Evolutionary conservation across 176 grass and related monocot genomes (phyloP).

Genomic region (Urochloa ruziziensis): DNA sequence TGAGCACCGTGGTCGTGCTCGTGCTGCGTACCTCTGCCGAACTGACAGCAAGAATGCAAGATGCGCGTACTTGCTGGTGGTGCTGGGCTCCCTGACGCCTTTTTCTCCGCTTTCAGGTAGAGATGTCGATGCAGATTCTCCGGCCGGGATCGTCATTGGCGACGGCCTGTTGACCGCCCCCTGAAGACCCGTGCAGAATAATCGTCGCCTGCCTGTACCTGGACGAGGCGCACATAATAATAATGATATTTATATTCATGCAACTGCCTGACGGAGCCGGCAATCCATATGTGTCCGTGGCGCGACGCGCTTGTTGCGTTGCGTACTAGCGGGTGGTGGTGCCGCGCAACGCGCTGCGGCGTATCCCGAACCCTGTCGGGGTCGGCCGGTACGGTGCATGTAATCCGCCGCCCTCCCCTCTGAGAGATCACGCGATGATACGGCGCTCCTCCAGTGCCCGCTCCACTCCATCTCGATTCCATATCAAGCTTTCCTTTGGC

Average conservation of each 20-base stretch:
- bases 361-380: constrained; percentile 2
- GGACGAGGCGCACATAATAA: neutral
- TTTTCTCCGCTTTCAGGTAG: constrained; percentile 29
- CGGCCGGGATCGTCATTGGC: neutral
- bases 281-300: constrained; percentile 7
- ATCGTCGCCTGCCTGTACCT: neutral
- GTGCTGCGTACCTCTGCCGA: neutral
- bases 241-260: neutral
- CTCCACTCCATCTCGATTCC: neutral
- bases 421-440: neutral
- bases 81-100: neutral
- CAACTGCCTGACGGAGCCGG: neutral
- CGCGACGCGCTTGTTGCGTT: constrained; percentile 26
- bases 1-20: neutral
- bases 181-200: constrained; percentile 34
- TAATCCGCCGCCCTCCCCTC: neutral
- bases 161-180: constrained; percentile 34
- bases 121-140: constrained; percentile 53
- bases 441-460: neutral
- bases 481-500: neutral
- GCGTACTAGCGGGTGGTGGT: constrained; percentile 1
- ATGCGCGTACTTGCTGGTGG: constrained; percentile 18
- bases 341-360: constrained; percentile 33
- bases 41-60: constrained; percentile 20
- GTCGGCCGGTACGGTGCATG: neutral